Percentiles rank a stretch among this genome's conserved stretches.
Evolutionary conservation across 805 yeast genomes (phyloP).

Genomic region (Schizosaccharomyces cryophilus): DNA sequence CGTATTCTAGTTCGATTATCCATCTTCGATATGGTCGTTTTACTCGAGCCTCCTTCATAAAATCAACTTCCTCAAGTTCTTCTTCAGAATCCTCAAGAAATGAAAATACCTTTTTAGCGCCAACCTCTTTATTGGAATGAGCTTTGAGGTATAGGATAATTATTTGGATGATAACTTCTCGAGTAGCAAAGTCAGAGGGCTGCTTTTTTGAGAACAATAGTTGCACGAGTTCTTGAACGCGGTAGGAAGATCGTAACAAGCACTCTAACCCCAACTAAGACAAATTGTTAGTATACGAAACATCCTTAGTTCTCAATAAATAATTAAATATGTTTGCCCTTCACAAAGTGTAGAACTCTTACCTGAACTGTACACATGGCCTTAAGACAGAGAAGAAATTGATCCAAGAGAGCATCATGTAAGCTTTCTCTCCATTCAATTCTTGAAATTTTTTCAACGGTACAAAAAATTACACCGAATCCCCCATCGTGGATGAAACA

Average conservation of each 20-base stretch:
- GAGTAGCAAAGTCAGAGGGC: background rate
- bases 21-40: background rate
- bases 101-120: background rate
- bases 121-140: background rate
- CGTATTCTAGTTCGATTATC: background rate
- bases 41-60: background rate
- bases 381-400: background rate
- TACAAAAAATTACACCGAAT: background rate
- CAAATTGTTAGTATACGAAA: background rate
- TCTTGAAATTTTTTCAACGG: background rate
- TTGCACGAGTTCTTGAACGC: background rate
- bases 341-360: background rate
- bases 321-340: no score
- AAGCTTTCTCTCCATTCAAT: background rate
- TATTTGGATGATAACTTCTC: background rate
- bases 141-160: background rate
- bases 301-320: no score
- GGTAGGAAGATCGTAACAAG: background rate
- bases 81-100: background rate
- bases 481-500: background rate
- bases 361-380: slow-evolving; percentile 1
- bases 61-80: background rate
- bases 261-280: background rate
- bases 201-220: background rate
- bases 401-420: background rate